phyloP scores from a whole-genome alignment of 768 basidiomycete genomes.

The Auricularia auricula-judae region DNA sequence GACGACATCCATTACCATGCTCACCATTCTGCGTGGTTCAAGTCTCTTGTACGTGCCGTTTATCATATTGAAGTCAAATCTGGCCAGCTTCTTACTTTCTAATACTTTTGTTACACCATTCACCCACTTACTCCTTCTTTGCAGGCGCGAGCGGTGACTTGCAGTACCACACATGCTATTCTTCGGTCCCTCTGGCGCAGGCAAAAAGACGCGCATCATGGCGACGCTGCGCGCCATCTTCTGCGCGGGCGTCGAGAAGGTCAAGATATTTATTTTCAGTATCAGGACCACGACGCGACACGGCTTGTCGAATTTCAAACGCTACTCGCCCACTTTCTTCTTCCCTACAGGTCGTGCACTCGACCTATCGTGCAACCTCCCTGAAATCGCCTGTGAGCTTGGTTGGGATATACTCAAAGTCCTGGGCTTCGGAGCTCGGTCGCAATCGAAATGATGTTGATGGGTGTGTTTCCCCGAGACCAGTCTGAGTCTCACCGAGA shows the following conservation, averaged over 20 bases:
- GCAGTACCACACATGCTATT: slow-evolving; percentile 85
- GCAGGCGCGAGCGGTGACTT: slow-evolving; percentile 77
- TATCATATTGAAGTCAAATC: not conserved
- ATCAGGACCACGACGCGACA: not conserved
- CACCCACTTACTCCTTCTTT: too few relatives aligned
- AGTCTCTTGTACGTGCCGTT: slow-evolving; percentile 47
- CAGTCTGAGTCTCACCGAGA: too few relatives aligned
- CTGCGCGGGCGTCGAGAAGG: slow-evolving; percentile 89
- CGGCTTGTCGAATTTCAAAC: not conserved
- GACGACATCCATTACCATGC: slow-evolving; percentile 84
- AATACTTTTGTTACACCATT: slow-evolving; percentile 7
- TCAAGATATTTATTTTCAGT: slow-evolving; percentile 19
- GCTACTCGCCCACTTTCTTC: too few relatives aligned
- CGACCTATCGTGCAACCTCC: too few relatives aligned
- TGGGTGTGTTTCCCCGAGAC: too few relatives aligned
- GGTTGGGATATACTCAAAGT: too few relatives aligned
- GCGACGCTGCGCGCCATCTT: slow-evolving; percentile 83
- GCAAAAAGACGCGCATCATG: slow-evolving; percentile 94
- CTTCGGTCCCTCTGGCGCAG: slow-evolving; percentile 94
- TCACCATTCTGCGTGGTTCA: slow-evolving; percentile 66
- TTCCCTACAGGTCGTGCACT: too few relatives aligned
- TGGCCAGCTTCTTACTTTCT: not conserved
- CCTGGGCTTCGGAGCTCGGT: too few relatives aligned
- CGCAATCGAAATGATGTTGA: too few relatives aligned
- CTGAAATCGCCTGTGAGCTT: too few relatives aligned